A percentile compares a stretch with the other conserved stretches of the same genome.
Evolutionary conservation across 371 early-diverging fungal genomes (phyloP).

Genomic region (Smittium culicis): DNA sequence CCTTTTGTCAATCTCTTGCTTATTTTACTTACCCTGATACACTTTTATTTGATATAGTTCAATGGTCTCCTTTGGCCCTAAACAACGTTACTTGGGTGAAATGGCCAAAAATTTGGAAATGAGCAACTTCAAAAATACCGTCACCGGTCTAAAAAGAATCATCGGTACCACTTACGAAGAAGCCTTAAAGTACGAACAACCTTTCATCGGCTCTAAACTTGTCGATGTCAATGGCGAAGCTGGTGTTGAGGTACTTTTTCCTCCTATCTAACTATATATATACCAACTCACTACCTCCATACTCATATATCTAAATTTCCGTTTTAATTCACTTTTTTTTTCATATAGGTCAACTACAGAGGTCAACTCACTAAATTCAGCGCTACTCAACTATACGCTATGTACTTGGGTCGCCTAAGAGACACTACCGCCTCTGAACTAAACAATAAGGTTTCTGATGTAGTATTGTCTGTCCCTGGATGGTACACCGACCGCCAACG

Average conservation of each 20-base stretch:
- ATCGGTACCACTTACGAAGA: conserved; percentile 85
- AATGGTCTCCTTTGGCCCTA: conserved; percentile 83
- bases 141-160: conserved; percentile 87
- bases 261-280: neutral
- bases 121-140: conserved; percentile 91
- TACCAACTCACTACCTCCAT: neutral
- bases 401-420: conserved; percentile 86
- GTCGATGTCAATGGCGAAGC: conserved; percentile 70
- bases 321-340: neutral
- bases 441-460: conserved; percentile 74
- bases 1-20: neutral
- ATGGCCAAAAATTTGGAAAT: conserved; percentile 88
- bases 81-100: conserved; percentile 92
- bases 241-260: conserved; percentile 49
- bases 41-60: conserved; percentile 29
- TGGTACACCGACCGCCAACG: conserved; percentile 94
- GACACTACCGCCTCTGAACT: conserved; percentile 75
- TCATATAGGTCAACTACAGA: conserved; percentile 39
- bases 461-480: conserved; percentile 85
- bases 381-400: conserved; percentile 76
- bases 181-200: conserved; percentile 55
- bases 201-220: conserved; percentile 63
- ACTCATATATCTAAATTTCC: neutral
- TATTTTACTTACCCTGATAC: neutral
- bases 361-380: conserved; percentile 64